phyloP scores from a whole-genome alignment of 768 basidiomycete species.

The Lentinula guzmanii region DNA sequence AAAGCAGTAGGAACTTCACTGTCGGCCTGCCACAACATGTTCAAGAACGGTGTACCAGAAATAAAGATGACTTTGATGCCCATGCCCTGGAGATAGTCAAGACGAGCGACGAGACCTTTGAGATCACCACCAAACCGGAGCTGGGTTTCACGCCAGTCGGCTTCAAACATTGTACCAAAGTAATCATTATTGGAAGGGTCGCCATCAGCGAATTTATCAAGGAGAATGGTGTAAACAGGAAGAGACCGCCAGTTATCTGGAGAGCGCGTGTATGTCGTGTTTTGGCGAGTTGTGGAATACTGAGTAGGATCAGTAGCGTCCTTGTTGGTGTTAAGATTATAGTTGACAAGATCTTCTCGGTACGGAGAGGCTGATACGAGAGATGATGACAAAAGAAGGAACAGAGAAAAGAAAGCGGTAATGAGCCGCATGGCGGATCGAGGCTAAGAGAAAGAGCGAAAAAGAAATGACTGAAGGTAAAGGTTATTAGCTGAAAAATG shows the following conservation, averaged over 20 bases:
- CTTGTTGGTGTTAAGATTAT: slow-evolving; percentile 77
- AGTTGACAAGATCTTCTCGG: slow-evolving; percentile 56
- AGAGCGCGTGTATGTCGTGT: slow-evolving; percentile 67
- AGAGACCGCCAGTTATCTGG: slow-evolving; percentile 77
- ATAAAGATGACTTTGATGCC: slow-evolving; percentile 82
- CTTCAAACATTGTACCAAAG: slow-evolving; percentile 75
- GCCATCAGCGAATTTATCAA: slow-evolving; percentile 95
- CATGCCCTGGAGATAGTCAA: slow-evolving; percentile 91
- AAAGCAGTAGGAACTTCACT: slow-evolving; percentile 43
- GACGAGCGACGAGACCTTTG: slow-evolving; percentile 61
- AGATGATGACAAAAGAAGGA: not conserved
- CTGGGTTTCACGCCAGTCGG: slow-evolving; percentile 85
- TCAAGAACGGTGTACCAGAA: slow-evolving; percentile 87
- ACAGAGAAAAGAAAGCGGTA: not conserved
- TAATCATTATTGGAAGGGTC: slow-evolving; percentile 90
- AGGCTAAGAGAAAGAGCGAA: not conserved
- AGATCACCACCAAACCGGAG: slow-evolving; percentile 88
- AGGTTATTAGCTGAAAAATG: not conserved
- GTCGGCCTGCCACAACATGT: slow-evolving; percentile 96
- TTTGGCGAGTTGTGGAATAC: slow-evolving; percentile 57
- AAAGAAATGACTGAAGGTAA: not conserved
- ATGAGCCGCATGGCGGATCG: not conserved
- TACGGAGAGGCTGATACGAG: slow-evolving; percentile 58
- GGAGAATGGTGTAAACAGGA: slow-evolving; percentile 74
- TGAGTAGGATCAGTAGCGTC: slow-evolving; percentile 61